Conservation (phyloP, 2,329 filamentous ascomycete species). For the Fusarium mundagurra region DNA sequence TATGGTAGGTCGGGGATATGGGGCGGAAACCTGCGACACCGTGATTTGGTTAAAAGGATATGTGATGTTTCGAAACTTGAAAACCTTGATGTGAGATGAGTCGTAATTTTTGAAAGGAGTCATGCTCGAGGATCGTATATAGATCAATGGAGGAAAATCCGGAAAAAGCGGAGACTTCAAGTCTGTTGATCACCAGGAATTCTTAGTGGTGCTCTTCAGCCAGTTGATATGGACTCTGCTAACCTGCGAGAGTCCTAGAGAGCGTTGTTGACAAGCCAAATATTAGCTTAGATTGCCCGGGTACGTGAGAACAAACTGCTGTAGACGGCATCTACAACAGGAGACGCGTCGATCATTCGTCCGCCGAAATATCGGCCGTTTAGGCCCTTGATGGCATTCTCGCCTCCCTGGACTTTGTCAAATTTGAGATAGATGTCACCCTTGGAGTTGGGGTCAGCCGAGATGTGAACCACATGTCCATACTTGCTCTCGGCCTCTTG, state of each 20-base stretch:
- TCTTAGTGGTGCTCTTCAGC: constrained; percentile 43
- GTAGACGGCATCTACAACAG: constrained; percentile 98
- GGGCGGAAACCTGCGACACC: constrained; percentile 41
- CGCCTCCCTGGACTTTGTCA: constrained; percentile 91
- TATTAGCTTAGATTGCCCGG: constrained; percentile 78
- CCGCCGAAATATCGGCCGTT: constrained; percentile 97
- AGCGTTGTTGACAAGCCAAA: constrained; percentile 53
- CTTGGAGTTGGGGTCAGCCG: constrained; percentile 90
- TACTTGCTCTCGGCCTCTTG: constrained; percentile 95
- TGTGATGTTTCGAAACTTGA: constrained; percentile 22
- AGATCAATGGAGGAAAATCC: constrained; percentile 14
- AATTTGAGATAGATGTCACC: constrained; percentile 99
- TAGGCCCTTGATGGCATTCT: constrained; percentile 97
- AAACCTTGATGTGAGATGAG: constrained; percentile 36
- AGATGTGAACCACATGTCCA: constrained; percentile 96
- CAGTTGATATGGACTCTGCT: constrained; percentile 44
- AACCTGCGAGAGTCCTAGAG: constrained; percentile 61
- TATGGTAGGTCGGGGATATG: constrained; percentile 20
- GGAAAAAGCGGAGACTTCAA: constrained; percentile 40
- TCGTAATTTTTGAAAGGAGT: constrained; percentile 16
- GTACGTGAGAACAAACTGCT: constrained; percentile 93
- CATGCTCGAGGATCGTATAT: constrained; percentile 7
- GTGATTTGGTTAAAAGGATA: constrained; percentile 41
- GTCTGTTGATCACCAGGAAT: constrained; percentile 42
- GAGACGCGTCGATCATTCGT: constrained; percentile 90